A percentile compares a stretch with the other conserved stretches of the same genome.
These are phyloP conservation scores for Neurospora sp. DNA, from an alignment of 495 filamentous ascomycete species.

Conservation along the genomic window DNA sequence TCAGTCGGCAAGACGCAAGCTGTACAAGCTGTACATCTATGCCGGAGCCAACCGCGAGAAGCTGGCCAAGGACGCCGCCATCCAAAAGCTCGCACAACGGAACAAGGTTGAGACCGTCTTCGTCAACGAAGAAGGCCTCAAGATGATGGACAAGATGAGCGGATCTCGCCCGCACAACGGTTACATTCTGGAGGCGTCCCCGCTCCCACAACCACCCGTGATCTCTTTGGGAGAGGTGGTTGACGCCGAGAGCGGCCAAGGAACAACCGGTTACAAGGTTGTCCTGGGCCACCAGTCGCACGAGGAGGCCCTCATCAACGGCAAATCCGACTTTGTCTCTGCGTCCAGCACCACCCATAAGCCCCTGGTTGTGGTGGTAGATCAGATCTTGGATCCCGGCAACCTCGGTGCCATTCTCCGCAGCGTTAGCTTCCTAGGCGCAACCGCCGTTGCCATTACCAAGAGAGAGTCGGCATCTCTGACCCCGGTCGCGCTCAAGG, in stretches of 20 bases:
- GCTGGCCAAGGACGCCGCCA: conserved; percentile 23
- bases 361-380: conserved; percentile 71
- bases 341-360: conserved; percentile 38
- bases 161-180: conserved; percentile 82
- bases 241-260: conserved; percentile 22
- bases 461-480: conserved; percentile 58
- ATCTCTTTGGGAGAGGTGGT: conserved; percentile 41
- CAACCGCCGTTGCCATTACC: conserved; percentile 62
- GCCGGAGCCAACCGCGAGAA: conserved; percentile 39
- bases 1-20: conserved; percentile 50
- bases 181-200: conserved; percentile 78
- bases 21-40: conserved; percentile 81
- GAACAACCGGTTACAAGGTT: conserved; percentile 39
- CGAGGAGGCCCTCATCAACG: conserved; percentile 66
- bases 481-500: conserved; percentile 68
- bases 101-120: conserved; percentile 44
- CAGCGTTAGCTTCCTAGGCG: conserved; percentile 75
- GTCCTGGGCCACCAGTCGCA: conserved; percentile 52
- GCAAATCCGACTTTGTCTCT: conserved; percentile 35
- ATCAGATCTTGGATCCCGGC: conserved; percentile 78
- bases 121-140: conserved; percentile 38
- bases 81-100: conserved; percentile 50
- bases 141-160: conserved; percentile 73
- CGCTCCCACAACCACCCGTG: conserved; percentile 64
- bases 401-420: conserved; percentile 87